Evolutionary conservation across 371 early-diverging fungal genomes (phyloP).

Genomic region (Conidiobolus incongruus): DNA sequence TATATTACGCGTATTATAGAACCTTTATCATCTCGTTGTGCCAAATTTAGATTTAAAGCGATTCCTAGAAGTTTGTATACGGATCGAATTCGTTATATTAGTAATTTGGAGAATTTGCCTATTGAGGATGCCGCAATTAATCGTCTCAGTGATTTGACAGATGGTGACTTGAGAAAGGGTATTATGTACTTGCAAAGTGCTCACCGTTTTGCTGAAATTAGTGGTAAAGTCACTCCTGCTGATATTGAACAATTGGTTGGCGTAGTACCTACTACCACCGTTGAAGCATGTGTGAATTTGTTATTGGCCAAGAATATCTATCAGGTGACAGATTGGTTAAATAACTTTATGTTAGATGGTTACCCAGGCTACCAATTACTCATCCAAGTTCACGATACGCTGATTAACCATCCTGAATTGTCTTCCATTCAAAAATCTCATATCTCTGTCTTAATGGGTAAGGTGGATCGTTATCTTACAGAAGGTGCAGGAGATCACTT

Average conservation of each 20-base stretch:
- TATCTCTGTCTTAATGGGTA: too few species aligned
- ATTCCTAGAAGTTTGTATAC: slow-evolving; percentile 29
- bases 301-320: too few species aligned
- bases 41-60: slow-evolving; percentile 86
- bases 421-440: too few species aligned
- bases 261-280: too few species aligned
- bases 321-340: too few species aligned
- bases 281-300: too few species aligned
- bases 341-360: too few species aligned
- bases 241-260: slow-evolving; percentile 76
- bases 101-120: slow-evolving; percentile 34
- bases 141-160: slow-evolving; percentile 46
- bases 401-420: too few species aligned
- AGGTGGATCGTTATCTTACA: too few species aligned
- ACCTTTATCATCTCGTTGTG: slow-evolving; percentile 85
- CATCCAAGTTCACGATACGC: too few species aligned
- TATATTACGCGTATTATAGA: slow-evolving; percentile 89
- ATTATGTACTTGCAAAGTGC: slow-evolving; percentile 85
- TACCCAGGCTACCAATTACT: too few species aligned
- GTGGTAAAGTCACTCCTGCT: slow-evolving; percentile 20
- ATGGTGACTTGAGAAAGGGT: slow-evolving; percentile 83
- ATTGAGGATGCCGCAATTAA: slow-evolving; percentile 27
- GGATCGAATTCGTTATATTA: slow-evolving; percentile 35
- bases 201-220: slow-evolving; percentile 18
- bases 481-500: too few species aligned